Conservation (phyloP, 306 rosid genomes). For the Cucurbita moschata region DNA sequence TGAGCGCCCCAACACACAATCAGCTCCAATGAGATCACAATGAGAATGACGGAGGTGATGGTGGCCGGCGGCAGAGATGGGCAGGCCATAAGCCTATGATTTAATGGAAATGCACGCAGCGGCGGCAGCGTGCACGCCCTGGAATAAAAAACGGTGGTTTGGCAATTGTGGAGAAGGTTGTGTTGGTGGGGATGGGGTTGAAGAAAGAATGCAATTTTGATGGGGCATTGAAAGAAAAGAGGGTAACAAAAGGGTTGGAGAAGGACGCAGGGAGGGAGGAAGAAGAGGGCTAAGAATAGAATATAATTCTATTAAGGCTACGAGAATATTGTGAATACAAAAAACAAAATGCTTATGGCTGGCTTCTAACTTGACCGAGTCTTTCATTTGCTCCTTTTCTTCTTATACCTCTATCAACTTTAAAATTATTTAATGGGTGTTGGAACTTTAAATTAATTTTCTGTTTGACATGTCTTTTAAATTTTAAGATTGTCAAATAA, state of each 20-base stretch:
- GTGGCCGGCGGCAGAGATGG: not conserved
- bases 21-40: not conserved
- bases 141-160: not conserved
- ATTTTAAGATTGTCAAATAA: no score
- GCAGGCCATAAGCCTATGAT: not conserved
- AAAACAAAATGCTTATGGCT: no score
- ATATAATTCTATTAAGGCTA: no score
- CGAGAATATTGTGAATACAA: no score
- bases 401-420: no score
- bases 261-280: no score
- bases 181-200: not conserved
- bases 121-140: slow-evolving; percentile 2
- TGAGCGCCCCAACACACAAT: slow-evolving; percentile 2
- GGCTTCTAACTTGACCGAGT: no score
- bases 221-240: slow-evolving; percentile 9
- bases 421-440: no score
- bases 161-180: not conserved
- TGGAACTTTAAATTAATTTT: no score
- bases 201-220: not conserved
- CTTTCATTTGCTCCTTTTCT: no score
- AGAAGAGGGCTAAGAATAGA: no score
- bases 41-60: not conserved
- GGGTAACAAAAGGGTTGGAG: not conserved
- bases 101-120: not conserved
- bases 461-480: no score